phyloP scores from a whole-genome alignment of 2,329 filamentous ascomycete species.

The Pseudocercospora macadamiae region DNA sequence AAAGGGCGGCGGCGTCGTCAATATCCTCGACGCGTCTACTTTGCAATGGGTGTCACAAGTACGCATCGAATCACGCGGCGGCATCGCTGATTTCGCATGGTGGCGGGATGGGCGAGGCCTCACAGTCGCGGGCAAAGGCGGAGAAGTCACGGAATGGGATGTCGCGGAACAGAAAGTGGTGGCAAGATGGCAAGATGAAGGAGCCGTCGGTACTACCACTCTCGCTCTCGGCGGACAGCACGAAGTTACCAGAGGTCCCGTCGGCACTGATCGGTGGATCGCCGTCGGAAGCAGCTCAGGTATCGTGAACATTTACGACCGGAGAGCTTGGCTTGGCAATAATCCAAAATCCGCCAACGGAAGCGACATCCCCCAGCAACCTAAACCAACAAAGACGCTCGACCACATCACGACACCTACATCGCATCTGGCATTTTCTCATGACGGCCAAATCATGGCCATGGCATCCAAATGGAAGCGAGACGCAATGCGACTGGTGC shows the following conservation, averaged over 20 bases:
- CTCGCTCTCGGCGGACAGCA: conserved; percentile 74
- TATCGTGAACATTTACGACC: conserved; percentile 92
- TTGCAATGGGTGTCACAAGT: conserved; percentile 87
- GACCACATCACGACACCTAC: conserved; percentile 88
- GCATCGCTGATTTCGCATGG: conserved; percentile 90
- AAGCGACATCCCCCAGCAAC: conserved; percentile 61
- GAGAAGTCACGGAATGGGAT: conserved; percentile 88
- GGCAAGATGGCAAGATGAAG: conserved; percentile 86
- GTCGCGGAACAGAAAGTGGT: conserved; percentile 69
- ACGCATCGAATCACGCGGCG: conserved; percentile 77
- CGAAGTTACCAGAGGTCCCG: conserved; percentile 53
- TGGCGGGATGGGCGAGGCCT: conserved; percentile 84
- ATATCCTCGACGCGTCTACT: conserved; percentile 76
- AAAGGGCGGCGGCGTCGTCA: conserved; percentile 87
- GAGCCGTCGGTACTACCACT: conserved; percentile 81
- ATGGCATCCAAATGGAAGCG: conserved; percentile 87
- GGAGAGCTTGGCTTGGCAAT: conserved; percentile 60
- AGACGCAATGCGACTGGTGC: conserved; percentile 83
- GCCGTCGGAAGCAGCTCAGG: conserved; percentile 84
- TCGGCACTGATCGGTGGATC: conserved; percentile 86
- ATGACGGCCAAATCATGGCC: conserved; percentile 85
- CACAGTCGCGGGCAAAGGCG: conserved; percentile 80
- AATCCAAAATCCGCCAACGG: conserved; percentile 15
- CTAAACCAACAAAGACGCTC: conserved; percentile 72
- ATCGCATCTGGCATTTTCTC: conserved; percentile 77